A percentile compares a stretch with the other conserved stretches of the same genome.
These are phyloP conservation scores for Curvularia verruculosa DNA, from an alignment of 2,329 filamentous ascomycete species.

Conservation along the genomic window DNA sequence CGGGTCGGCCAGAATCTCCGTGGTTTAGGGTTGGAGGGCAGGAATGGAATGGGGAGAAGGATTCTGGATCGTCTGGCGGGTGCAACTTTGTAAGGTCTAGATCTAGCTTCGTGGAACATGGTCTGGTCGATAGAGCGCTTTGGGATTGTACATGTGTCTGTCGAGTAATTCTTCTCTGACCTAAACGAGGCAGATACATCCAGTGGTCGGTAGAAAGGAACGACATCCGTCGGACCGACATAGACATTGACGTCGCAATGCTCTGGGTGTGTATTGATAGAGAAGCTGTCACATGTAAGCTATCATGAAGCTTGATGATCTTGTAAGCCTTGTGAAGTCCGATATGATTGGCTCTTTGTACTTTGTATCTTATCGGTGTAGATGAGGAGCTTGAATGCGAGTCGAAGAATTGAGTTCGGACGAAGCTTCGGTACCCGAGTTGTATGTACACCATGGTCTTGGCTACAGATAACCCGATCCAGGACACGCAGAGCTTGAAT, in stretches of 20 bases:
- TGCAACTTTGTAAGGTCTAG: neutral
- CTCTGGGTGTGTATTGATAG: neutral
- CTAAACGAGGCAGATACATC: neutral
- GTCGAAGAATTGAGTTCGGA: neutral
- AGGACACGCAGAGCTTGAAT: neutral
- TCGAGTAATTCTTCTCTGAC: neutral
- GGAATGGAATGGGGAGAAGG: neutral
- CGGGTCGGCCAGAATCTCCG: conserved; percentile 1
- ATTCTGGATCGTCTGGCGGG: neutral
- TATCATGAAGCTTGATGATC: neutral
- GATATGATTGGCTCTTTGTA: neutral
- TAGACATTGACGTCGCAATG: neutral
- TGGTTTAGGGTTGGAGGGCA: neutral
- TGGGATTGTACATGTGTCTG: neutral
- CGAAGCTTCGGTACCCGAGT: neutral
- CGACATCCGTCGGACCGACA: neutral
- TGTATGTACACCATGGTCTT: neutral
- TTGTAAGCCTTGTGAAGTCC: neutral
- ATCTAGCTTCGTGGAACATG: neutral
- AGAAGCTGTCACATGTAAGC: neutral
- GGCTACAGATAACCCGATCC: neutral
- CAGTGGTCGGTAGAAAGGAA: neutral
- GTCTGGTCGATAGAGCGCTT: neutral
- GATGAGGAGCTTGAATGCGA: neutral
- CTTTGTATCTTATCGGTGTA: neutral